A percentile compares a stretch with the other conserved stretches of the same genome.
These are phyloP conservation scores for Cyamopsis tetragonoloba DNA, from an alignment of 306 rosid species.

Conservation along the genomic window DNA sequence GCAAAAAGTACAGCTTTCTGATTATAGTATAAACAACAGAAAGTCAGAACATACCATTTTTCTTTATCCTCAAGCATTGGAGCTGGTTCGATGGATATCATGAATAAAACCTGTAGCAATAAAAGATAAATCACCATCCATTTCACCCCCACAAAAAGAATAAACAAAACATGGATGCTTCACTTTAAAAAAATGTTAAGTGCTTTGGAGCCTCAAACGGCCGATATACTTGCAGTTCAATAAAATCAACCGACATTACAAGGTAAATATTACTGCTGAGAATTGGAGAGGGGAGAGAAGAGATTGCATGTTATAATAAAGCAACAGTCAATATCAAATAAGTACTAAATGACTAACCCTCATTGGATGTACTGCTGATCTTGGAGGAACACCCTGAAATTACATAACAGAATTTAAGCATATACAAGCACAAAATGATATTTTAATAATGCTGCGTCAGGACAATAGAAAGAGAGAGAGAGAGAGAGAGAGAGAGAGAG, in stretches of 20 bases:
- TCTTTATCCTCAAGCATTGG: slow-evolving; percentile 99
- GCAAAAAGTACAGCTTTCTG: slow-evolving; percentile 9
- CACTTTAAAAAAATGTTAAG: no score
- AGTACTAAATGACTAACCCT: slow-evolving; percentile 58
- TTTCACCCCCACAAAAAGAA: slow-evolving; percentile 20
- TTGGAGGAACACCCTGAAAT: slow-evolving; percentile 97
- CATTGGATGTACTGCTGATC: slow-evolving; percentile 97
- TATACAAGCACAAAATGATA: slow-evolving; percentile 6
- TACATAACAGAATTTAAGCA: slow-evolving; percentile 13
- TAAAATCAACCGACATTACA: slow-evolving; percentile 16
- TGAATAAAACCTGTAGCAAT: slow-evolving; percentile 86
- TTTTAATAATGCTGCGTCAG: neutral
- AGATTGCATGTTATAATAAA: slow-evolving; percentile 7
- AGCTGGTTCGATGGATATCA: slow-evolving; percentile 98
- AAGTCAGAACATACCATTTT: slow-evolving; percentile 94
- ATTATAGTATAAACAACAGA: slow-evolving; percentile 7
- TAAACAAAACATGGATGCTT: neutral
- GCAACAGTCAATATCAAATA: slow-evolving; percentile 18
- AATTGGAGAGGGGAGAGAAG: neutral
- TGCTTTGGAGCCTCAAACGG: no score
- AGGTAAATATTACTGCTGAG: neutral
- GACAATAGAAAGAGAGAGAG: neutral
- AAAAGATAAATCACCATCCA: slow-evolving; percentile 24
- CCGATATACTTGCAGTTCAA: no score
- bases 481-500: neutral